Evolutionary conservation across 2,329 filamentous ascomycete genomes (phyloP), one percentile per base, ranked within the genome.

Genomic region (Phoma sp.): DNA sequence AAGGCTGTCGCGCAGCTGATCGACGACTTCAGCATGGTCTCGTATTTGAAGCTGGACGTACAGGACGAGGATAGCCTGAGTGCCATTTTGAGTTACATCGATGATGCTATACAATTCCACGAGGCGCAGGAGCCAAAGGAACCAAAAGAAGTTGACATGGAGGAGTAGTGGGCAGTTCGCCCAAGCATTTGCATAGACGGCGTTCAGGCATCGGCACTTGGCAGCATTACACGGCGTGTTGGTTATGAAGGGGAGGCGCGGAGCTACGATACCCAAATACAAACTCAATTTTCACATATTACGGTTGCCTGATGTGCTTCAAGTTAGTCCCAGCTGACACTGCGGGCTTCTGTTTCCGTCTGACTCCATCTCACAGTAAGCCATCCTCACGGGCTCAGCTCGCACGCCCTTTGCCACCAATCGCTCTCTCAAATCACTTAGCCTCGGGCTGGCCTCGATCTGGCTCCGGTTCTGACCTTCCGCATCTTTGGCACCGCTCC

Each of bases 11-110:
- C 90, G 0, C 86, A 90, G 47, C 79, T 99, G 61, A 96, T 99
- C 62, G 95, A 98, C 74, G 95, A 91, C 75, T 99, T 97, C 78
- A 96, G 92, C 78, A 96, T 99, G 91, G 91, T 99, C 10, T 96
- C 90, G 42, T 99, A 96, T 72, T 80, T 97, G 52, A 91, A 93
- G 78, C 80, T 98, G 39, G 90, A 98, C 70, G 89, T 88, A 25
- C 89, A 95, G 62, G 88, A 96, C 67, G 93, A 98, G 77, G 92
- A 98, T 67, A 98, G 93, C 69, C 87, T 98, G 4, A 88, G 84
- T 1, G 87, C 83, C 1, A 88, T 96, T 24, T 76, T 97, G 64
- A 96, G 91, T 79, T 91, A 96, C 77, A 95, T 97, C 65, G 93
- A 97, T 73, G 91, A 97, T 76, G 90, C 90, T 25, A 95, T 96